A percentile compares a stretch with the other conserved stretches of the same genome.
Conservation (phyloP, 495 filamentous ascomycete genomes). For the Cladorrhinum samala region DNA sequence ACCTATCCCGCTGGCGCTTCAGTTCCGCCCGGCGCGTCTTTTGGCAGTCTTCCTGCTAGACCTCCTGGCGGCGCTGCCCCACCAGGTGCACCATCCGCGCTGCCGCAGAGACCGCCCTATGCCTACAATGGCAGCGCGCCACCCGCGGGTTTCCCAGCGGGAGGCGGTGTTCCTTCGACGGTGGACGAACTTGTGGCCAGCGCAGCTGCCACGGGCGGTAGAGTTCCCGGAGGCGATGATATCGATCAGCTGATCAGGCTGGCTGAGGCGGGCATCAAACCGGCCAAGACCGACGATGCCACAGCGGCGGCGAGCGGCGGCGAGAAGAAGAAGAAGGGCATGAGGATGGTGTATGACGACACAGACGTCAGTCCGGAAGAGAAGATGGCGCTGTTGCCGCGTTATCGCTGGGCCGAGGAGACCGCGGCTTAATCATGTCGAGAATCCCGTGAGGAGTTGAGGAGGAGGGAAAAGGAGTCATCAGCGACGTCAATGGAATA, state of each 20-base stretch:
- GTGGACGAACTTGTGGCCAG: slow-evolving; percentile 59
- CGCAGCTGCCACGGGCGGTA: slow-evolving; percentile 24
- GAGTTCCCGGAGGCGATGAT: slow-evolving; percentile 31
- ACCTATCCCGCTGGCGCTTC: slow-evolving; percentile 31
- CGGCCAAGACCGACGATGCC: slow-evolving; percentile 36
- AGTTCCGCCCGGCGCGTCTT: slow-evolving; percentile 16
- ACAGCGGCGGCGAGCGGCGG: slow-evolving; percentile 36
- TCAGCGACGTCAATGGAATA: not conserved
- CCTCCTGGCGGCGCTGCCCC: slow-evolving; percentile 27
- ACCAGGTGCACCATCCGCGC: not conserved
- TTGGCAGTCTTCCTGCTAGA: slow-evolving; percentile 31
- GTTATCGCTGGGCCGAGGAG: slow-evolving; percentile 59
- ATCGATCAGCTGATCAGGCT: slow-evolving; percentile 54
- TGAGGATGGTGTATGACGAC: slow-evolving; percentile 72
- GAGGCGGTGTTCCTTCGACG: slow-evolving; percentile 36
- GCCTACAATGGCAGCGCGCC: slow-evolving; percentile 13
- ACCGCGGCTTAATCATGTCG: slow-evolving; percentile 7
- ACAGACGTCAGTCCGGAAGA: slow-evolving; percentile 78
- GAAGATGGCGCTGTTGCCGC: slow-evolving; percentile 71
- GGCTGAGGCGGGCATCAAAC: slow-evolving; percentile 52
- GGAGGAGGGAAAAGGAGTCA: no score
- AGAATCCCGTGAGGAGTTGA: no score
- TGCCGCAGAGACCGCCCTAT: slow-evolving; percentile 33
- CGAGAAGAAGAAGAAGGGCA: slow-evolving; percentile 66
- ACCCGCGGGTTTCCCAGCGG: slow-evolving; percentile 12